These are phyloP conservation scores for Agrocybe praecox DNA, from an alignment of 768 basidiomycete genomes.

Conservation along the genomic window DNA sequence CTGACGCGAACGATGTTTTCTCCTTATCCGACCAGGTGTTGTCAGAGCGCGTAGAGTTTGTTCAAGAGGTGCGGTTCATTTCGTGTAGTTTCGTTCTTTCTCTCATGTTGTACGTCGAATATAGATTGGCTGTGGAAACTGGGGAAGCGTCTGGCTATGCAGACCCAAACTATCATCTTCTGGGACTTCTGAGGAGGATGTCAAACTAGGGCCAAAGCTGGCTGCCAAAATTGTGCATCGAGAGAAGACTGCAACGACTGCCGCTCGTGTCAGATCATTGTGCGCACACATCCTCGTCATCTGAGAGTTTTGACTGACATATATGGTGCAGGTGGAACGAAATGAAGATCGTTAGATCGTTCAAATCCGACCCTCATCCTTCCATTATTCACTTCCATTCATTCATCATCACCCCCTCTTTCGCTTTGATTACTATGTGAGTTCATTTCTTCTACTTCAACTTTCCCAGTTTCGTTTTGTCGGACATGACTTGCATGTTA, in stretches of 20 bases:
- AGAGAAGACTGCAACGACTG: constrained; percentile 81
- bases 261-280: constrained; percentile 88
- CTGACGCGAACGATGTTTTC: constrained; percentile 62
- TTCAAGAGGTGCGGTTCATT: constrained; percentile 61
- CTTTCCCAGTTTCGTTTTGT: not conserved
- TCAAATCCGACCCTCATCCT: constrained; percentile 86
- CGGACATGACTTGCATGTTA: not conserved
- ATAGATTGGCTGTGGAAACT: constrained; percentile 92
- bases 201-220: constrained; percentile 53
- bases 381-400: constrained; percentile 92
- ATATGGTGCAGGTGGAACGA: constrained; percentile 79
- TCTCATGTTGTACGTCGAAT: constrained; percentile 7
- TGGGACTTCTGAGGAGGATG: constrained; percentile 30
- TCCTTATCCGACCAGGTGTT: constrained; percentile 74
- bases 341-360: constrained; percentile 91
- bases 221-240: constrained; percentile 96
- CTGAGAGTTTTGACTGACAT: not conserved
- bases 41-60: constrained; percentile 70
- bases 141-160: constrained; percentile 90
- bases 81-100: not conserved
- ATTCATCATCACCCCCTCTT: constrained; percentile 91
- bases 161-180: constrained; percentile 51
- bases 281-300: constrained; percentile 36
- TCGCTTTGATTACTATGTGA: constrained; percentile 91
- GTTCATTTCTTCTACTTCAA: constrained; percentile 28